phyloP scores from a whole-genome alignment of 2,329 filamentous ascomycete genomes.

The Cucurbitaria berberidis region DNA sequence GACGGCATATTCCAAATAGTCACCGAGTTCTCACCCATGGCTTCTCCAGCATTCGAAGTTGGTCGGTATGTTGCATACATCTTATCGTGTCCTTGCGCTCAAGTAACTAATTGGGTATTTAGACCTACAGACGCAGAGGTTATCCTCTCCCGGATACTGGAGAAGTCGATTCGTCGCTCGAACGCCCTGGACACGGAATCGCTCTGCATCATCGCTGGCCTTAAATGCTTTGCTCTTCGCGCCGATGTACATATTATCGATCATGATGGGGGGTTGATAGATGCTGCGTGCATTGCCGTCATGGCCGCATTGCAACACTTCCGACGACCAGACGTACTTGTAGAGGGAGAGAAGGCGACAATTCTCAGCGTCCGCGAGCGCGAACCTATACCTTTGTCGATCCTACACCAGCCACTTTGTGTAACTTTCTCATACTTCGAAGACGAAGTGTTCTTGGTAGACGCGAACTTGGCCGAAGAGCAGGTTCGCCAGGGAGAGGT shows the following conservation, averaged over 20 bases:
- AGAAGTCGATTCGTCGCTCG: constrained; percentile 92
- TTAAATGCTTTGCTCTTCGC: constrained; percentile 89
- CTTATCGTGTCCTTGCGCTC: too few species aligned
- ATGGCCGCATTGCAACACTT: constrained; percentile 91
- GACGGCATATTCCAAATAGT: constrained; percentile 94
- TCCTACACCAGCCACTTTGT: constrained; percentile 91
- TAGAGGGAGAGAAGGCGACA: constrained; percentile 82
- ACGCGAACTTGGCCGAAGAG: constrained; percentile 76
- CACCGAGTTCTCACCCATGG: constrained; percentile 90
- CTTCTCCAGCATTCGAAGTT: constrained; percentile 86
- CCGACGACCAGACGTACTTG: constrained; percentile 84
- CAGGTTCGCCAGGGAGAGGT: constrained; percentile 75
- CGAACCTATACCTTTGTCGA: constrained; percentile 86
- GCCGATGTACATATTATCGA: constrained; percentile 91
- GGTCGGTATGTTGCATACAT: constrained; percentile 63
- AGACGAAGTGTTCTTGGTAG: constrained; percentile 73
- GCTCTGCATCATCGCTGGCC: constrained; percentile 86
- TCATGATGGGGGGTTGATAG: constrained; percentile 88
- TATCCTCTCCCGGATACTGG: constrained; percentile 83
- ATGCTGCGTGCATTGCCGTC: constrained; percentile 83
- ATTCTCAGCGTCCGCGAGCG: constrained; percentile 85
- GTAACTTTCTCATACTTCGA: constrained; percentile 88
- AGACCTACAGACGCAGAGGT: constrained; percentile 83
- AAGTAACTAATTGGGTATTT: constrained; percentile 23
- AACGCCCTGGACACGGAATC: constrained; percentile 94